Evolutionary conservation across 106 monocot genomes (phyloP).

Genomic region (Allium cepa): DNA sequence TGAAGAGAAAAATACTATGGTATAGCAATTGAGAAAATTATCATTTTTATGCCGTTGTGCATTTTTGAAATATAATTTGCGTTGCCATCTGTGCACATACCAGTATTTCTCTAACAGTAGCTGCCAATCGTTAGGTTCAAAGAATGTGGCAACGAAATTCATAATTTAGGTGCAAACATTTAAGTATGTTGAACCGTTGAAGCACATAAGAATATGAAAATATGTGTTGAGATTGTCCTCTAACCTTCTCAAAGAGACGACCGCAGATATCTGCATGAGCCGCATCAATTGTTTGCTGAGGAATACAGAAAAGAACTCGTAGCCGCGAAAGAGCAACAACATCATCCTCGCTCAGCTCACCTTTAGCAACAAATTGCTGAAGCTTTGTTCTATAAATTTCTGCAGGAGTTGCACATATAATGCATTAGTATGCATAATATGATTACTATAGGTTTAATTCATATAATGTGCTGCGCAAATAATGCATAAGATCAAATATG

Average conservation of each 20-base stretch:
- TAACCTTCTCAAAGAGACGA: slow-evolving; percentile 82
- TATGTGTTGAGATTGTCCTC: not conserved
- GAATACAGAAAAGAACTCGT: slow-evolving; percentile 78
- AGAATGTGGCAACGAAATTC: too few species aligned
- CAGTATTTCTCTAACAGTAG: too few species aligned
- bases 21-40: too few species aligned
- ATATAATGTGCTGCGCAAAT: too few species aligned
- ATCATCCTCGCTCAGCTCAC: slow-evolving; percentile 77
- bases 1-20: too few species aligned
- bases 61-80: too few species aligned
- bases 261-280: slow-evolving; percentile 96
- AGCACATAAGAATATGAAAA: not conserved
- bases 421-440: not conserved
- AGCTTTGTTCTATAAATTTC: slow-evolving; percentile 98
- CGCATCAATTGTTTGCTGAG: slow-evolving; percentile 73
- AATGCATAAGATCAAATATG: not conserved
- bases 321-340: slow-evolving; percentile 52
- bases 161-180: too few species aligned
- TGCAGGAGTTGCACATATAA: slow-evolving; percentile 15
- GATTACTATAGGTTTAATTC: too few species aligned
- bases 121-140: too few species aligned
- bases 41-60: too few species aligned
- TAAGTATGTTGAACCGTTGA: too few species aligned
- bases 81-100: too few species aligned
- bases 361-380: slow-evolving; percentile 69